Base-by-base conservation (phyloP, 2,329 filamentous ascomycete species). In the Sporothrix euskadiensis region DNA sequence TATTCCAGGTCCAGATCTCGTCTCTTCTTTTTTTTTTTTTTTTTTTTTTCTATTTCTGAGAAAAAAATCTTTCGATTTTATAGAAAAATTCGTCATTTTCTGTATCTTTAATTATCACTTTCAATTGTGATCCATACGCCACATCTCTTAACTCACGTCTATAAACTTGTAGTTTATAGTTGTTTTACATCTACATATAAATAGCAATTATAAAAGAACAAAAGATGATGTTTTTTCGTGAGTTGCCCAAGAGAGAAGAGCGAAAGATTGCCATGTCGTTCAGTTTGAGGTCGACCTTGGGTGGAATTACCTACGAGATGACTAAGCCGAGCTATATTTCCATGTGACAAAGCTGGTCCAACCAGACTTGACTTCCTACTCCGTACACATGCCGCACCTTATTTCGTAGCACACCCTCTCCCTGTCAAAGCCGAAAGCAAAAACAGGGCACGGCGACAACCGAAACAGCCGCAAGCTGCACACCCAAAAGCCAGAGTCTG, bases 371-470 rank as follows among this genome's bases (percentile, higher is more conserved):
- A 22, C 22, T 44, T 30, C 26, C 26, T 26, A 26, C 26, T 26
- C 26, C 22, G 16, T 66, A 30, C 61, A 66, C 61, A 66, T 26
- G 61, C 59, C 35, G n/a, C 61, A 5, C 61, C n/a, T 30, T 2
- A 14, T 47, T 41, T 30, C 12, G 39, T 39, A 47, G n/a, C 39
- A 66, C 59, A 65, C 61, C 61, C 39, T 65, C 32, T 44, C 52
- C 61, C 61, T 44, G 61, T 39, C 61, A n/a, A 66, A 47, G 47
- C 39, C 39, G 0, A 12, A 12, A 22, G 22, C 26, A 22, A 41
- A 66, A 66, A 47, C 61, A 47, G 61, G 61, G 61, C 61, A 66
- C 61, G 39, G 39, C 39, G 61, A 44, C 59, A 26, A 65, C 8
- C 59, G 59, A 65, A 44, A 66, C 61, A 26, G n/a, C 35, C 12